These are phyloP conservation scores for Helicocarpus griseus DNA, from an alignment of 2,329 filamentous ascomycete genomes.

Conservation along the genomic window DNA sequence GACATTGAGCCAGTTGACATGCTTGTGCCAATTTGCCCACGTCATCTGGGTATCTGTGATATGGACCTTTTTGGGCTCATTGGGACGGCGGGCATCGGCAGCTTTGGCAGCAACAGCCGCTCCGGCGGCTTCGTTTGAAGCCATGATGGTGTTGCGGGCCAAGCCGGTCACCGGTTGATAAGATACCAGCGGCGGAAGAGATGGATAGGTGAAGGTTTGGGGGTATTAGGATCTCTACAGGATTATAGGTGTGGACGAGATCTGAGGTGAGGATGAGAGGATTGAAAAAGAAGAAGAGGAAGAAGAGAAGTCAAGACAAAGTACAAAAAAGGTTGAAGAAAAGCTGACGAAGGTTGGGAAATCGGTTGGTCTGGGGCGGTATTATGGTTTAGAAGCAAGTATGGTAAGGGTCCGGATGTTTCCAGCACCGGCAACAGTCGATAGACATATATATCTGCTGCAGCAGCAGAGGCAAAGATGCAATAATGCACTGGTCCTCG, in stretches of 20 bases:
- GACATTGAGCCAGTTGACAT: conserved; percentile 90
- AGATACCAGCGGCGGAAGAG: conserved; percentile 8
- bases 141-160: neutral
- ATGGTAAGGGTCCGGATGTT: neutral
- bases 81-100: neutral
- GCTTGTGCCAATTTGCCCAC: conserved; percentile 75
- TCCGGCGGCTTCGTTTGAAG: conserved; percentile 3
- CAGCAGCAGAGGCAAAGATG: too few species aligned
- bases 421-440: too few species aligned
- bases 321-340: neutral
- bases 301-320: neutral
- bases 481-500: too few species aligned
- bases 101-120: conserved; percentile 5
- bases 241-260: too few species aligned
- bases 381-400: neutral
- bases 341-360: neutral
- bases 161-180: neutral
- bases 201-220: neutral
- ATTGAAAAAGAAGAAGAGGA: neutral
- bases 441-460: too few species aligned
- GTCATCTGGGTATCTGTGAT: conserved; percentile 78
- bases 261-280: neutral
- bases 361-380: neutral
- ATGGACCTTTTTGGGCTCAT: conserved; percentile 59
- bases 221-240: too few species aligned